Conservation (phyloP, 1,284 basidiomycete species). For the Phaffia rhodozyma region DNA sequence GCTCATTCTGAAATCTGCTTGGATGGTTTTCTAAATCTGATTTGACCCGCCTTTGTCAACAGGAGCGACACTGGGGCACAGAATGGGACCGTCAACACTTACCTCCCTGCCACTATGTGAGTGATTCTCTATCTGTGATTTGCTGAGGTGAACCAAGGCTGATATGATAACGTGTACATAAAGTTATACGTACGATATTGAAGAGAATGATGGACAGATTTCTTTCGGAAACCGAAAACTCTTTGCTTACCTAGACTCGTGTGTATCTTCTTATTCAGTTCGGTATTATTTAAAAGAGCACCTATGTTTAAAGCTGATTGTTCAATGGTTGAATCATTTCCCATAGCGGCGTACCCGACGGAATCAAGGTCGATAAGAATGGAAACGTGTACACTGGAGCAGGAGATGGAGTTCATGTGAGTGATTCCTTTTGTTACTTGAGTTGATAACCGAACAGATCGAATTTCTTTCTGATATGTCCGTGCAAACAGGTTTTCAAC, state of each 20-base stretch:
- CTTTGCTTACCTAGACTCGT: slow-evolving; percentile 53
- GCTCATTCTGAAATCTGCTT: background rate
- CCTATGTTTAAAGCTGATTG: too few relatives aligned
- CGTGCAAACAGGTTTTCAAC: slow-evolving; percentile 44
- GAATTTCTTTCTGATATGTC: slow-evolving; percentile 2
- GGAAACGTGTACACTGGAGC: slow-evolving; percentile 53
- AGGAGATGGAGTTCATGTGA: slow-evolving; percentile 52
- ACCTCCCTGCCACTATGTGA: slow-evolving; percentile 53
- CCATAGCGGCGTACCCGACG: slow-evolving; percentile 43
- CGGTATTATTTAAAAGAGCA: background rate
- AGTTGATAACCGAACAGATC: too few relatives aligned
- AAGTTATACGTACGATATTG: slow-evolving; percentile 57
- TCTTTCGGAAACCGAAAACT: slow-evolving; percentile 50
- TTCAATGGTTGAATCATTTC: too few relatives aligned
- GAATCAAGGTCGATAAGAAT: slow-evolving; percentile 41
- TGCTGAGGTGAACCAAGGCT: background rate
- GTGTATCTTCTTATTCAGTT: background rate
- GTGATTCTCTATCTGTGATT: slow-evolving; percentile 20
- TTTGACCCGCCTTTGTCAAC: background rate
- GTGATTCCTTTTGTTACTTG: slow-evolving; percentile 20
- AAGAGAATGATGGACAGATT: slow-evolving; percentile 32
- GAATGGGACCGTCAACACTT: slow-evolving; percentile 40
- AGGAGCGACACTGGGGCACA: slow-evolving; percentile 47
- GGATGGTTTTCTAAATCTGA: background rate
- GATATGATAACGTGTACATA: background rate